Evolutionary conservation across 2,329 filamentous ascomycete genomes (phyloP), one percentile per base, ranked within the genome.

Genomic region (Lanzia echinophila): DNA sequence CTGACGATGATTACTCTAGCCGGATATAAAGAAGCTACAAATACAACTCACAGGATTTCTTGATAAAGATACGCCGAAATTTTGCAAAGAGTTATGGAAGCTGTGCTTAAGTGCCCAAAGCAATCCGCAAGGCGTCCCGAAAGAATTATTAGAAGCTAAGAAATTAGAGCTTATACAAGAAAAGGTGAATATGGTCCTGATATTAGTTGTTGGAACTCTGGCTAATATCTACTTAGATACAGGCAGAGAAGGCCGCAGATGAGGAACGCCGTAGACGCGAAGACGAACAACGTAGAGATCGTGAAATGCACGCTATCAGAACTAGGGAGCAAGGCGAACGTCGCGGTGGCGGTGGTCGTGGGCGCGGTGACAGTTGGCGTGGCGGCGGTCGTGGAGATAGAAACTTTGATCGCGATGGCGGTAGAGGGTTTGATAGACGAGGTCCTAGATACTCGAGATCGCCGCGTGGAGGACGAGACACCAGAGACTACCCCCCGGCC

Each of bases 1-100:
- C 63, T 66, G 56, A 66, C 66, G 56, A 68, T 48, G 46, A n/a
- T 33, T 33, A 42, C 33, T 56, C 39, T 63, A 97, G 91, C 94
- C 92, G 60, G 90, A 97, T 69, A 94, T 97, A 71, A 99, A 97
- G 73, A 83, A 87, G 44, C 79, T 97, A 53, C 94, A 99, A 68
- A 96, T 96, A 62, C 87, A 95, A 65, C 84, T 99, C 59, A 94
- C 89, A 1, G 94, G 92, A 2, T 99, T 99, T 65, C 81, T 99
- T 62, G 91, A 96, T 65, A 92, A 95, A 69, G 90, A 97, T 62
- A 94, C 90, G 0, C 77, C 90, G 1, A 72, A 78, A 0, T 99
- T 99, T 67, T 96, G 92, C 71, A 92, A 95, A 68, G 89, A 96
- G 59, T 73, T 99, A 12, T 99, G 94, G 94, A 88, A 85, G 56